Conservation (phyloP, 192 early-diverging fungal species). For the Backusella luteola region DNA sequence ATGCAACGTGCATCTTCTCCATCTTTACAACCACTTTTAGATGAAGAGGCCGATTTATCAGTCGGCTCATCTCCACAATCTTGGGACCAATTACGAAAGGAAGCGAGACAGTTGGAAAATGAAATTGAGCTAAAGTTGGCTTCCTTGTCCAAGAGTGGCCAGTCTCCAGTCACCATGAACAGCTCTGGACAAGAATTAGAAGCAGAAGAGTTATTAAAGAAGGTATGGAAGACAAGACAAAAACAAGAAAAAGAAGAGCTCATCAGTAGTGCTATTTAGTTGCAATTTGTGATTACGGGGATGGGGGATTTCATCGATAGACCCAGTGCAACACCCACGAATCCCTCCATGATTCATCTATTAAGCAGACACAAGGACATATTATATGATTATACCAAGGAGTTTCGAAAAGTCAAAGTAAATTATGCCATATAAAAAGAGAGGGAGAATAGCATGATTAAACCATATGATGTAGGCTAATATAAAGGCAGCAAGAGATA, state of each 20-base stretch:
- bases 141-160: slow-evolving; percentile 48
- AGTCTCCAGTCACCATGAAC: slow-evolving; percentile 13
- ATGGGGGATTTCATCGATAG: slow-evolving; percentile 66
- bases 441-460: background rate
- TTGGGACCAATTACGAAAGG: slow-evolving; percentile 71
- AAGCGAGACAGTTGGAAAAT: slow-evolving; percentile 69
- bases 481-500: slow-evolving; percentile 61
- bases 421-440: background rate
- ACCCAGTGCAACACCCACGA: slow-evolving; percentile 46
- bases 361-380: slow-evolving; percentile 77
- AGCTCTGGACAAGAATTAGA: slow-evolving; percentile 29
- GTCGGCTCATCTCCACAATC: slow-evolving; percentile 11
- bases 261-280: slow-evolving; percentile 30
- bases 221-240: background rate
- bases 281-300: slow-evolving; percentile 54
- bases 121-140: slow-evolving; percentile 70
- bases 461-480: slow-evolving; percentile 44
- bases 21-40: slow-evolving; percentile 19
- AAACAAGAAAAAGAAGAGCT: background rate
- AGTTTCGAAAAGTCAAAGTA: slow-evolving; percentile 73
- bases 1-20: slow-evolving; percentile 18
- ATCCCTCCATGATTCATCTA: slow-evolving; percentile 68
- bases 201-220: slow-evolving; percentile 20
- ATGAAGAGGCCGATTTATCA: slow-evolving; percentile 28
- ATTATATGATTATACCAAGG: slow-evolving; percentile 75